Percentiles rank a stretch among this genome's conserved stretches.
Conservation (phyloP, 352 stramenopile species). For the Pythium chondricola region DNA sequence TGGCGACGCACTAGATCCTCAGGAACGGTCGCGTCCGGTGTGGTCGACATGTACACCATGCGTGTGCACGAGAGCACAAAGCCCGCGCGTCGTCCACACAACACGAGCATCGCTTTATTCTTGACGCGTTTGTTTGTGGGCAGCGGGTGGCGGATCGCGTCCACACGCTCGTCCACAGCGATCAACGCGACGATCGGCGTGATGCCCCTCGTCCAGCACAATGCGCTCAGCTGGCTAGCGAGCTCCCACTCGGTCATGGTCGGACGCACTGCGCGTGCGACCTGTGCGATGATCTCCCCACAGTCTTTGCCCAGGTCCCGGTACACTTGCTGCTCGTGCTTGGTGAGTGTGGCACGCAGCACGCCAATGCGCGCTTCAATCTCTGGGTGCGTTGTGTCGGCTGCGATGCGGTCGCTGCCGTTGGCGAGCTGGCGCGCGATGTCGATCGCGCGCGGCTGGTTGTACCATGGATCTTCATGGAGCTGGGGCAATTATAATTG, state of each 20-base stretch:
- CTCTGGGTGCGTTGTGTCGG: constrained; percentile 21
- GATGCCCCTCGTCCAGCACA: constrained; percentile 37
- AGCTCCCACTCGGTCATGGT: constrained; percentile 57
- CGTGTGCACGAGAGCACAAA: constrained; percentile 58
- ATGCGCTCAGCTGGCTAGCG: constrained; percentile 28
- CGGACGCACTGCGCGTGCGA: constrained; percentile 33
- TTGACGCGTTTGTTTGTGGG: constrained; percentile 63
- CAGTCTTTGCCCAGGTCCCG: constrained; percentile 51
- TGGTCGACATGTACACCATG: constrained; percentile 58
- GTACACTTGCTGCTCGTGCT: constrained; percentile 51
- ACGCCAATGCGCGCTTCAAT: constrained; percentile 27
- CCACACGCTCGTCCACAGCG: constrained; percentile 56
- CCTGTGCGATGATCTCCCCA: constrained; percentile 49
- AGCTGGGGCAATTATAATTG: constrained; percentile 12
- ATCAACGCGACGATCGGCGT: constrained; percentile 54
- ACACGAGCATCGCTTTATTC: constrained; percentile 72
- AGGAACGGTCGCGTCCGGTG: constrained; percentile 16
- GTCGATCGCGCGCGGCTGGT: constrained; percentile 23
- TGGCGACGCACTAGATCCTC: constrained; percentile 47
- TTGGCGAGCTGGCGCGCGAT: constrained; percentile 26
- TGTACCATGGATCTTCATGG: constrained; percentile 53
- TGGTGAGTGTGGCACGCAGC: constrained; percentile 40
- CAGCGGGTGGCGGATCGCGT: constrained; percentile 60
- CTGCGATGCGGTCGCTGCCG: constrained; percentile 26
- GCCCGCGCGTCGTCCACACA: constrained; percentile 57